Evolutionary conservation across 75 land plant genomes (phyloP).

Genomic region (Gnetum montanum): DNA sequence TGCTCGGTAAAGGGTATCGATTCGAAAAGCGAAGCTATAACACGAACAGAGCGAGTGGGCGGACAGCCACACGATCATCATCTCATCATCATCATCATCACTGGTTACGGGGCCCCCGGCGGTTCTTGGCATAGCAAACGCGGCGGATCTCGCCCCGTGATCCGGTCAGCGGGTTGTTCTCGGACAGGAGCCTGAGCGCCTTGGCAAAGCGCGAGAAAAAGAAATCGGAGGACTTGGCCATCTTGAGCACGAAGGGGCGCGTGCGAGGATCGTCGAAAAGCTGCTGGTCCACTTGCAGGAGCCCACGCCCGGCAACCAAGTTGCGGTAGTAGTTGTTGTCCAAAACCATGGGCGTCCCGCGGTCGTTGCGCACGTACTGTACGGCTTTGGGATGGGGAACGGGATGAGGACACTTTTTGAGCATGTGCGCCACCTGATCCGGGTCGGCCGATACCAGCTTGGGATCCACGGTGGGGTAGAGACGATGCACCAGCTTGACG

Average conservation of each 20-base stretch:
- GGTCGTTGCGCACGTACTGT: constrained; percentile 68
- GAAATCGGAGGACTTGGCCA: constrained; percentile 59
- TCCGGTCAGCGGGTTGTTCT: constrained; percentile 83
- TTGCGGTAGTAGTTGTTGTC: constrained; percentile 86
- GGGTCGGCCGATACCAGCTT: constrained; percentile 62
- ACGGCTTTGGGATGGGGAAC: constrained; percentile 61
- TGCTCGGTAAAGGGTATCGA: background rate
- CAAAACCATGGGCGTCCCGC: constrained; percentile 67
- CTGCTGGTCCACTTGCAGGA: constrained; percentile 59
- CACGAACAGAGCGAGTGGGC: background rate
- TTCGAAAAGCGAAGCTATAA: background rate
- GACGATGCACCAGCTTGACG: constrained; percentile 62
- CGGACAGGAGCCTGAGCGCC: constrained; percentile 55
- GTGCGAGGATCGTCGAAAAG: constrained; percentile 57
- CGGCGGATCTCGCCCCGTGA: constrained; percentile 60
- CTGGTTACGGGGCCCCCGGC: background rate
- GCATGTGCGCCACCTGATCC: constrained; percentile 51
- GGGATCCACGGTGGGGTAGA: constrained; percentile 74
- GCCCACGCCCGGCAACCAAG: constrained; percentile 58
- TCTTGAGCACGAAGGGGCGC: constrained; percentile 55
- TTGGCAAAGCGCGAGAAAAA: constrained; percentile 49
- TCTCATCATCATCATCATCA: background rate
- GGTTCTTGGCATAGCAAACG: constrained; percentile 37
- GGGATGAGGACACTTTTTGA: constrained; percentile 60
- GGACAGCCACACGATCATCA: background rate